Evolutionary conservation across 306 rosid genomes (phyloP).

Genomic region (Corylus avellana): DNA sequence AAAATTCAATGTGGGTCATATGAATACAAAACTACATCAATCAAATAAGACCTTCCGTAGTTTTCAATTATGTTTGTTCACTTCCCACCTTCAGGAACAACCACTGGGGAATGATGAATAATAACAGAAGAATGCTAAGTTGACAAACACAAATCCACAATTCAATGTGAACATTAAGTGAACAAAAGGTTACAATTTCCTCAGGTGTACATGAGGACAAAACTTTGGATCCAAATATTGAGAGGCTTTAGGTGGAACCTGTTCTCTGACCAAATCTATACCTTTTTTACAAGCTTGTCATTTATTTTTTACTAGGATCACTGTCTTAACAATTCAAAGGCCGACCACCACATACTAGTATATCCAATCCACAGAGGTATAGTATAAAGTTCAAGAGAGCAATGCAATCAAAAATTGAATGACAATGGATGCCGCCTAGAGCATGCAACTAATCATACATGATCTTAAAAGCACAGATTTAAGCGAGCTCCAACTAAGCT

Average conservation of each 20-base stretch:
- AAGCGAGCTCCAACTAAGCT: neutral
- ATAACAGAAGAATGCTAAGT: neutral
- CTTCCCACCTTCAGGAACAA: neutral
- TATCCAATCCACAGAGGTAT: too few species aligned
- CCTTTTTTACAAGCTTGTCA: neutral
- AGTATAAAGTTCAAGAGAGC: neutral
- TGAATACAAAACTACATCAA: constrained; percentile 18
- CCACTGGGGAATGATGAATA: neutral
- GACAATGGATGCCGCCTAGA: neutral
- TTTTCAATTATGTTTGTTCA: constrained; percentile 10
- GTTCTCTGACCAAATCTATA: neutral
- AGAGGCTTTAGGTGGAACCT: neutral
- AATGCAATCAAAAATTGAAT: neutral
- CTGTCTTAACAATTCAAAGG: neutral
- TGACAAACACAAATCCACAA: neutral
- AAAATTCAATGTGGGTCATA: constrained; percentile 9
- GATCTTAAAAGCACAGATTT: neutral
- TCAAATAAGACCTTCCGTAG: constrained; percentile 9
- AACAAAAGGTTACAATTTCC: neutral
- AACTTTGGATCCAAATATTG: neutral
- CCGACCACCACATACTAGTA: neutral
- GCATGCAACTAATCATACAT: neutral
- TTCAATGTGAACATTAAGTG: neutral
- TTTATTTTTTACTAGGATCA: neutral
- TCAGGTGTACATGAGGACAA: neutral